phyloP scores from a whole-genome alignment of 495 filamentous ascomycete genomes.

The Talaromyces thailandensis region DNA sequence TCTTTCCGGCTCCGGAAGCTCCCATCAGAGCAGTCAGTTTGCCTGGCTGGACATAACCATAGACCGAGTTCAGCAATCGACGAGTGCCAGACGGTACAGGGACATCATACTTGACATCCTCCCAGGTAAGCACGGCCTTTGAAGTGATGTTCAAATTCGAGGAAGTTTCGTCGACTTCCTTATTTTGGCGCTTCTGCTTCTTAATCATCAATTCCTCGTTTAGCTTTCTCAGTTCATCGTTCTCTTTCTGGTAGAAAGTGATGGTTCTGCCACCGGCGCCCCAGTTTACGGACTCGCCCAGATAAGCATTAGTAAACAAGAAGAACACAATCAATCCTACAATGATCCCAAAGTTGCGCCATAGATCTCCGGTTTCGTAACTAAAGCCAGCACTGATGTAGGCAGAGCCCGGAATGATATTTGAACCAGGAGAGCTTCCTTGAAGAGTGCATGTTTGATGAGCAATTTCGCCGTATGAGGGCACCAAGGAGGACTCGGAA shows the following conservation, averaged over 20 bases:
- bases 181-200: neutral
- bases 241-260: conserved; percentile 64
- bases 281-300: conserved; percentile 57
- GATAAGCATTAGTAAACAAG: conserved; percentile 15
- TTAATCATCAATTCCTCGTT: conserved; percentile 47
- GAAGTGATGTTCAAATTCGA: conserved; percentile 56
- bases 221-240: conserved; percentile 57
- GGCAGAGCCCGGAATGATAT: conserved; percentile 36
- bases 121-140: conserved; percentile 28
- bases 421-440: conserved; percentile 41
- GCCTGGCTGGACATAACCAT: conserved; percentile 72
- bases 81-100: conserved; percentile 62
- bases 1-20: conserved; percentile 80
- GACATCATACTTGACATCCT: conserved; percentile 53
- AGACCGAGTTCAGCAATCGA: conserved; percentile 61
- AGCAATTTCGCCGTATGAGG: conserved; percentile 4
- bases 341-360: conserved; percentile 63
- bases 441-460: conserved; percentile 40
- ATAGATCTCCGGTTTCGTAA: conserved; percentile 51
- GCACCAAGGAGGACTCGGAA: conserved; percentile 22
- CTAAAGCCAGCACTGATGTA: conserved; percentile 46
- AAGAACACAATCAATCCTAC: conserved; percentile 59
- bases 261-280: conserved; percentile 69
- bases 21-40: conserved; percentile 82
- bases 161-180: conserved; percentile 44